phyloP scores from a whole-genome alignment of 1,139 yeast genomes.

The Nakaseomyces nivariensis region DNA sequence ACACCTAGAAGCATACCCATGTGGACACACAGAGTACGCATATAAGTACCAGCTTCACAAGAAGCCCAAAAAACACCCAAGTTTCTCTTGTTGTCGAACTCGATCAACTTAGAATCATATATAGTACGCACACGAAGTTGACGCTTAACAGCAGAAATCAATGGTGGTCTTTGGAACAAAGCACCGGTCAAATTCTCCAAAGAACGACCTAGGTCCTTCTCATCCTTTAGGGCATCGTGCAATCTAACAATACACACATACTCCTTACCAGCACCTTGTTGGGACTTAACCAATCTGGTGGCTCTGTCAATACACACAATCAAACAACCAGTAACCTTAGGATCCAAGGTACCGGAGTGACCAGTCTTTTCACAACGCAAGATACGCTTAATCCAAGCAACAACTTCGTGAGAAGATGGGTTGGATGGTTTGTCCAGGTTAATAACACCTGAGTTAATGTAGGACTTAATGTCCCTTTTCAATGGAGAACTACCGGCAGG shows the following conservation, averaged over 20 bases:
- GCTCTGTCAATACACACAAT: constrained; percentile 98
- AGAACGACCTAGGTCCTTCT: constrained; percentile 78
- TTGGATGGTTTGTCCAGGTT: constrained; percentile 96
- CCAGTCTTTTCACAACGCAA: constrained; percentile 95
- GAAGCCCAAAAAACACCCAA: constrained; percentile 99
- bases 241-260: constrained; percentile 95
- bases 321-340: constrained; percentile 95
- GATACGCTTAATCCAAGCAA: constrained; percentile 97
- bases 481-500: constrained; percentile 93
- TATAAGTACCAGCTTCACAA: constrained; percentile 99
- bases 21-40: constrained; percentile 98
- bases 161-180: constrained; percentile 96
- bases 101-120: constrained; percentile 89
- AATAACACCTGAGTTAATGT: constrained; percentile 89
- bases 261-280: constrained; percentile 99
- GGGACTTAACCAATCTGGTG: constrained; percentile 93
- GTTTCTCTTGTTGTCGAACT: constrained; percentile 94
- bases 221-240: constrained; percentile 86
- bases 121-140: constrained; percentile 97
- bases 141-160: constrained; percentile 97
- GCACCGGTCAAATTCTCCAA: constrained; percentile 97
- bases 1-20: constrained; percentile 96
- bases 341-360: constrained; percentile 98
- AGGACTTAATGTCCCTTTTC: constrained; percentile 84
- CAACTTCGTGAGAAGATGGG: constrained; percentile 97